Evolutionary conservation across 108 stramenopile genomes (phyloP).

Genomic region (Mediolabrus comicus): DNA sequence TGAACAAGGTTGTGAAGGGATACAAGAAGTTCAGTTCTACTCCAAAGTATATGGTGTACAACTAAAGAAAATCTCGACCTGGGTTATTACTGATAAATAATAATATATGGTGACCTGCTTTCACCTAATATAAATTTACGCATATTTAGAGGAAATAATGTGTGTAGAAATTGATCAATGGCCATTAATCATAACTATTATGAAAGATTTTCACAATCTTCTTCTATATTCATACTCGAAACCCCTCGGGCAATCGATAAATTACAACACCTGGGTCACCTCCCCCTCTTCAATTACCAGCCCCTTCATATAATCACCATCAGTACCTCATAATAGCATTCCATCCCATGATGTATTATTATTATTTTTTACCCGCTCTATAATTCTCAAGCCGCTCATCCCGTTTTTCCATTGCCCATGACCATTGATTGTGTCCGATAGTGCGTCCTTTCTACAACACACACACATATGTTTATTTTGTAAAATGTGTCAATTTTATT

Average conservation of each 20-base stretch:
- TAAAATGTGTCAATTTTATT: too few relatives aligned
- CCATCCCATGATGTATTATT: neutral
- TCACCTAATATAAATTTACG: neutral
- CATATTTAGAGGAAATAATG: neutral
- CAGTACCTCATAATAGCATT: neutral
- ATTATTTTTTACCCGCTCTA: slow-evolving; percentile 25
- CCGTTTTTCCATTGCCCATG: slow-evolving; percentile 64
- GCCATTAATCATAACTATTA: too few relatives aligned
- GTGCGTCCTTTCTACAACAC: slow-evolving; percentile 44
- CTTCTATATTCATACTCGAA: neutral
- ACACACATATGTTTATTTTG: neutral
- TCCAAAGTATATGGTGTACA: slow-evolving; percentile 95
- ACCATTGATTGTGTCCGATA: slow-evolving; percentile 53
- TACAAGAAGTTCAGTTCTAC: slow-evolving; percentile 99
- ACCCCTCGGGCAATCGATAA: neutral
- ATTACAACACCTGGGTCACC: neutral
- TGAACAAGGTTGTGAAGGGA: slow-evolving; percentile 99
- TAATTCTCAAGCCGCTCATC: slow-evolving; percentile 37
- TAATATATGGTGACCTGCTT: too few relatives aligned
- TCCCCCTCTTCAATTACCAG: neutral
- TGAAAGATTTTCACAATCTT: neutral
- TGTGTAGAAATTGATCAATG: too few relatives aligned
- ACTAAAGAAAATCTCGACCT: too few relatives aligned
- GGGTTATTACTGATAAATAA: too few relatives aligned
- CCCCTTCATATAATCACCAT: neutral